Evolutionary conservation across 1,284 basidiomycete genomes (phyloP).

Genomic region (Earliella scabrosa): DNA sequence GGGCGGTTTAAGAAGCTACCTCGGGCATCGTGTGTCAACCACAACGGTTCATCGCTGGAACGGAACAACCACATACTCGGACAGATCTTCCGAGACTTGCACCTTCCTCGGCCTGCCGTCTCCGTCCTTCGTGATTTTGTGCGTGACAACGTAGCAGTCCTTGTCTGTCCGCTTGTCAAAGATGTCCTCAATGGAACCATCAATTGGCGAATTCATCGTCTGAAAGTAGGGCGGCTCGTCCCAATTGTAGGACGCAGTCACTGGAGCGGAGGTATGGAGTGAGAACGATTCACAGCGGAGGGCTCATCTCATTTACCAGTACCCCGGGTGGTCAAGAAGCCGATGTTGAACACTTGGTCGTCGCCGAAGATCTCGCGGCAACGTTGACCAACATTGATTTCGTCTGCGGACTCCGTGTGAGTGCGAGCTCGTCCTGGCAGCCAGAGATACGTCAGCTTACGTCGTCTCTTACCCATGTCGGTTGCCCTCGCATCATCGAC

Average conservation of each 20-base stretch:
- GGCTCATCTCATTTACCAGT: slow-evolving; percentile 18
- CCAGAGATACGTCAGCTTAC: slow-evolving; percentile 7
- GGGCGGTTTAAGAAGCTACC: slow-evolving; percentile 30
- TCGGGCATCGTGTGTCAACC: background rate
- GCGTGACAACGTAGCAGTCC: slow-evolving; percentile 29
- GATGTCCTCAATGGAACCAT: slow-evolving; percentile 29
- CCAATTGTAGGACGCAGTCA: slow-evolving; percentile 34
- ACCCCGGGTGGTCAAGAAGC: slow-evolving; percentile 32
- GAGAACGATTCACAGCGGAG: background rate
- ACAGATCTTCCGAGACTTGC: slow-evolving; percentile 24
- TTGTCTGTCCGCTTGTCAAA: slow-evolving; percentile 26
- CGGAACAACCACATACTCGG: slow-evolving; percentile 21
- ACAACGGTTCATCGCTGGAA: background rate
- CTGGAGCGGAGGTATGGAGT: slow-evolving; percentile 11
- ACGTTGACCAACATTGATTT: slow-evolving; percentile 35
- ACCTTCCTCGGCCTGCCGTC: slow-evolving; percentile 27
- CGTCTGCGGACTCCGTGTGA: slow-evolving; percentile 20
- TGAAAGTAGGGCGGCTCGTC: slow-evolving; percentile 32
- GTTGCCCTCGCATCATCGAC: slow-evolving; percentile 35
- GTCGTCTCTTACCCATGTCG: slow-evolving; percentile 32
- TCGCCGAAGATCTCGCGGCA: slow-evolving; percentile 34
- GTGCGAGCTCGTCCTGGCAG: background rate
- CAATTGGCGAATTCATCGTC: slow-evolving; percentile 29
- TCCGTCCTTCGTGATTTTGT: slow-evolving; percentile 23
- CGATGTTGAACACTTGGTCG: slow-evolving; percentile 33